Base-by-base conservation (phyloP, 2,329 filamentous ascomycete genomes). In the Cladorrhinum sp. region DNA sequence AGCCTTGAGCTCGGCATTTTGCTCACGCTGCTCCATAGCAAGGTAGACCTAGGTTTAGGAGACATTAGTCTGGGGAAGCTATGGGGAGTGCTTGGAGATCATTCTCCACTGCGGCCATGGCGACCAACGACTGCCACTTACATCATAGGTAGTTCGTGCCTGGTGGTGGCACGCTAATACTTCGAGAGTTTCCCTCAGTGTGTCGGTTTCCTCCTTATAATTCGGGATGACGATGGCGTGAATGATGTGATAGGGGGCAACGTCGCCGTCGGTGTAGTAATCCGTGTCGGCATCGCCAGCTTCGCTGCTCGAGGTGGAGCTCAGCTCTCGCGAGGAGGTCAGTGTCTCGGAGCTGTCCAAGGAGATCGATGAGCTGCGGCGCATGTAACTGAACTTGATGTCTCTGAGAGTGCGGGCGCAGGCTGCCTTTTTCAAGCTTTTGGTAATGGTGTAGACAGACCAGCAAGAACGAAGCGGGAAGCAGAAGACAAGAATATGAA, bases 161-260 rank as follows among this genome's bases (percentile, higher is more conserved):
- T 84, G 81, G 0, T 84, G 80, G 68, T 91, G 88, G 27, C 82
- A 87, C 4, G 86, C 86, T 62, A 91, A 74, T 22, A 91, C 87
- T 45, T 86, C 83, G 20, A 91, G 74, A 0, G 88, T 91, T 69
- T 89, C 86, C 64, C 83, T 80, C 51, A 91, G 76, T 0, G 85
- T 89, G 60, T 88, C 85, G 59, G 86, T 76, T 59, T 90, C 87
- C 71, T 91, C 88, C 72, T 89, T 89, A 76, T 91, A 91, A 69
- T 90, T 90, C 18, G 88, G 88, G 49, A 91, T 79, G 64, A 91
- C 78, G 63, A 91, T 88, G 13, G 84, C 85, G 70, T 90, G 86
- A 27, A 89, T 75, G 58, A 88, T 73, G 23, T 76, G 75, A 45
- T 79, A 75, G n/a, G 74, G 69, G 1, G 75, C 72, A 9, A 73